Base-by-base conservation (phyloP, 208 protist genomes). In the Endotrypanum monterogeii region DNA sequence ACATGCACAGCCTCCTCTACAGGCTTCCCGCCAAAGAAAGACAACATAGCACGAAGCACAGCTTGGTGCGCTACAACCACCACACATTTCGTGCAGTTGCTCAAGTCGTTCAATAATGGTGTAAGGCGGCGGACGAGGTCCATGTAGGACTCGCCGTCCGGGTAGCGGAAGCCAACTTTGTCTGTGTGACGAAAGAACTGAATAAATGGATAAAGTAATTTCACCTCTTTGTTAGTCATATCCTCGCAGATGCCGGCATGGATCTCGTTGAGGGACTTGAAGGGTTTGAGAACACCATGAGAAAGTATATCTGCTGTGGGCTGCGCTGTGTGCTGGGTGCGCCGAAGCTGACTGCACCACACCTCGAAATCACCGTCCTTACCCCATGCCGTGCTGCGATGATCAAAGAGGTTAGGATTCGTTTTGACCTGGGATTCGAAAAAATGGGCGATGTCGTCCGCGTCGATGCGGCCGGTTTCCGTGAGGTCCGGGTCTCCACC, bases 91-190 rank as follows among this genome's bases (percentile, higher is more conserved):
- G 67, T 72, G 52, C 84, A 80, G 51, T 79, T 86, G 70, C 83
- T 71, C 51, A 96, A 74, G 50, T 92, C 89, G n/a, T 93, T 62
- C 30, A 96, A 54, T 30, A 93, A 51, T 8, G 88, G 89, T 62
- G 85, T 89, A 16, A 96, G 78, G 32, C 91, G 87, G 32, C 77
- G 76, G 58, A 88, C 82, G n/a, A 96, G 77, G 78, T 96, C 91
- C 5, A 70, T 78, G 84, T 96, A 96, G 5, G 91, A 96, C 71
- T 96, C 91, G 18, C 91, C 91, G 65, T 90, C 87, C 1, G 91
- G 91, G 67, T 96, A 96, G 56, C 91, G 85, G 67, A 94, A 96
- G n/a, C 87, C 88, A 3, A 90, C 89, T 77, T 96, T 96, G 76
- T 94, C 84, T 1, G 72, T 82, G 66, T 92, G 80, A 1, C 91